Conservation (phyloP, 2,329 filamentous ascomycete genomes). For the Scleromitrula shiraiana region DNA sequence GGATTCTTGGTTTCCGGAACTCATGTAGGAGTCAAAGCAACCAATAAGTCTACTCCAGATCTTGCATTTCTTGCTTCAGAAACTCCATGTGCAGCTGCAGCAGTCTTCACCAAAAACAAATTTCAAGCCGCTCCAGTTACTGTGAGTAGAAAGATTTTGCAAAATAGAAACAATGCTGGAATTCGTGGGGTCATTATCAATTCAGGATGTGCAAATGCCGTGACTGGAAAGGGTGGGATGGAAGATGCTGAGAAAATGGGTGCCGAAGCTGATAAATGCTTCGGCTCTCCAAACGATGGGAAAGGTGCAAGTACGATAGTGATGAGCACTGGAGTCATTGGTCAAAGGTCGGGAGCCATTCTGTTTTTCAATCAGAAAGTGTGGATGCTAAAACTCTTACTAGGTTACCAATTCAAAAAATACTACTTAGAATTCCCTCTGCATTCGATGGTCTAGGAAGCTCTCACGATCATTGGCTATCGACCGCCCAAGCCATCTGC, state of each 20-base stretch:
- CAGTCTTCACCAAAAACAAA: constrained; percentile 96
- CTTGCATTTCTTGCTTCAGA: constrained; percentile 84
- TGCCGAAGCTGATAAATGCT: constrained; percentile 61
- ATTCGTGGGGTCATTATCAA: constrained; percentile 84
- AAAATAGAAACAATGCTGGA: constrained; percentile 56
- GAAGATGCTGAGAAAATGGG: constrained; percentile 87
- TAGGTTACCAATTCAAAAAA: constrained; percentile 84
- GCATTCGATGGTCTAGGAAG: constrained; percentile 64
- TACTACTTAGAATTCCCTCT: constrained; percentile 70
- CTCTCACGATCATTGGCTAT: constrained; percentile 77
- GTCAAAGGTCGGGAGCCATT: constrained; percentile 56
- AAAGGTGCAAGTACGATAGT: constrained; percentile 64
- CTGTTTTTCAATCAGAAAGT: not conserved
- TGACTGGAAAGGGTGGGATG: constrained; percentile 82
- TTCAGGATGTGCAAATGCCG: constrained; percentile 93
- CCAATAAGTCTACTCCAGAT: constrained; percentile 86
- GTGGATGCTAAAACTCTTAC: not conserved
- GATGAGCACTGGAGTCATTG: constrained; percentile 98
- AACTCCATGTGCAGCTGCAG: constrained; percentile 74
- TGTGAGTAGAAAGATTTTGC: constrained; percentile 67
- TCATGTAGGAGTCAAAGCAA: constrained; percentile 87
- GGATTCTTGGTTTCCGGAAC: constrained; percentile 83
- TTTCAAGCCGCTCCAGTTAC: constrained; percentile 96
- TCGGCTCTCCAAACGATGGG: constrained; percentile 37
- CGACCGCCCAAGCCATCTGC: constrained; percentile 81